phyloP scores from a whole-genome alignment of 2,329 filamentous ascomycete species.

The Monosporascus sp. region DNA sequence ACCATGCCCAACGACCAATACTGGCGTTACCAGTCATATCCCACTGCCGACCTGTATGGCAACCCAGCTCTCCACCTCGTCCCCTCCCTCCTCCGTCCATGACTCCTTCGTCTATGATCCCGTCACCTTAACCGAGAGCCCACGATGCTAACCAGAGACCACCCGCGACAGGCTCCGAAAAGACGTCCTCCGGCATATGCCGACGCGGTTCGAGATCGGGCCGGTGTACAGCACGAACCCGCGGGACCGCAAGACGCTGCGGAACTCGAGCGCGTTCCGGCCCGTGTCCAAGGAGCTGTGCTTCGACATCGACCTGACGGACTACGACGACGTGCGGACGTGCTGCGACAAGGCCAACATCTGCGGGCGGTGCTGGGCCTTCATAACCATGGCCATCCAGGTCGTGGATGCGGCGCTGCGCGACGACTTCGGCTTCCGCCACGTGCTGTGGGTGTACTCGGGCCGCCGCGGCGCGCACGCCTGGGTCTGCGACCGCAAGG shows the following conservation, averaged over 20 bases:
- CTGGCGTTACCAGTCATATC: conserved; percentile 76
- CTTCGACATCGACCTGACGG: conserved; percentile 98
- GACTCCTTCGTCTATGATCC: too few relatives aligned
- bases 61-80: not conserved
- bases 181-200: conserved; percentile 81
- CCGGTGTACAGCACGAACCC: conserved; percentile 96
- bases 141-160: conserved; percentile 1
- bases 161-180: conserved; percentile 65
- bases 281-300: conserved; percentile 90
- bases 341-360: conserved; percentile 94
- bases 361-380: conserved; percentile 90
- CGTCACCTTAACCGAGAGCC: too few relatives aligned
- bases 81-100: too few relatives aligned
- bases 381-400: conserved; percentile 97
- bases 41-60: conserved; percentile 46
- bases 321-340: conserved; percentile 94
- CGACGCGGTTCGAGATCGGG: conserved; percentile 94
- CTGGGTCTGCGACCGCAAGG: conserved; percentile 92
- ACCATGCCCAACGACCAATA: conserved; percentile 91
- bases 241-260: conserved; percentile 82
- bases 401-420: conserved; percentile 81
- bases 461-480: conserved; percentile 94
- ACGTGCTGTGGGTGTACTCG: conserved; percentile 98
- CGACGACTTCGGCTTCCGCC: conserved; percentile 93
- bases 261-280: conserved; percentile 71